Base-by-base conservation (phyloP, 306 rosid genomes). In the Sphenostylis stenocarpa region DNA sequence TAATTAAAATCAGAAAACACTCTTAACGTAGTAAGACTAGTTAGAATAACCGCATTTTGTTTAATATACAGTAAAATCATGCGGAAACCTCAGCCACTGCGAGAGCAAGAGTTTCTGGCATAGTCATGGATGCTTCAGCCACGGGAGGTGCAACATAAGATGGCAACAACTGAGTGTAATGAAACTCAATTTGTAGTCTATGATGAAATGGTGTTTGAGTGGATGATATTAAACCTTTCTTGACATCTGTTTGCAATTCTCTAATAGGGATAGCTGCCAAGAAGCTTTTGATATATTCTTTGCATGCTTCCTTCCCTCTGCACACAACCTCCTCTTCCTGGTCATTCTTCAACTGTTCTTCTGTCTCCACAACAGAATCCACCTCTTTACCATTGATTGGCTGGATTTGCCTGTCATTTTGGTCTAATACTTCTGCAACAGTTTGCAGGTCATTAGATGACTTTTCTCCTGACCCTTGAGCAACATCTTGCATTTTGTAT, bases 231-330 rank as follows among this genome's bases (percentile, higher is more conserved):
- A 94, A 80, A 73, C 99, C 99, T 80, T 91, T 96, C 88, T 88
- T 96, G 11, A 96, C 88, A 86, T 96, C 99, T 48, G 93, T 93
- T 85, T 92, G 98, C 85, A 96, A 56, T 79, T 96, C 98, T 85
- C 99, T 87, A 29, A 96, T 85, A 33, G 99, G 99, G 61, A 96
- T 92, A 20, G 99, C 97, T 66, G 99, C 99, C 90, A 96, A 84
- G 90, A 96, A 96, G 85, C 90, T 93, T 87, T 96, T 96, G 21
- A 96, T 96, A 80, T 93, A 96, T 85, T 96, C 96, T 80, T 91
- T 96, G 88, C 99, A 96, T 4, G 97, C 91, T 79, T 93, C 97
- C 77, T 96, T 96, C 78, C 99, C 99, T 49, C 72, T 77, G 82
- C 94, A 93, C 19, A 93, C 80, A 29, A 89, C 77, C 84, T 87